Evolutionary conservation across 2,329 filamentous ascomycete genomes (phyloP).

Genomic region (Fusarium burgessii): DNA sequence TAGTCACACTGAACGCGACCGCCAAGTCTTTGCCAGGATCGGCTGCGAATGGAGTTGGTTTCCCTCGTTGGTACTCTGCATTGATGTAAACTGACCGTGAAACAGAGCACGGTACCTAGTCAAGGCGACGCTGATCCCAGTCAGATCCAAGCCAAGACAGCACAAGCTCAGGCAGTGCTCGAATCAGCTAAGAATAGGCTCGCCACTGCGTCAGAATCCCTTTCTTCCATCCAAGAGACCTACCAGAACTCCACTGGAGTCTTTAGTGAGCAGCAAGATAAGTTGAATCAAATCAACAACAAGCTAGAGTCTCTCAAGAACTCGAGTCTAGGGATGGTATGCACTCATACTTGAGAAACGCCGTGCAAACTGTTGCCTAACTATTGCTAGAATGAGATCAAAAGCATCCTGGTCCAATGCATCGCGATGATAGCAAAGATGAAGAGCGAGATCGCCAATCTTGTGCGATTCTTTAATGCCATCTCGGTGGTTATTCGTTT

Average conservation of each 20-base stretch:
- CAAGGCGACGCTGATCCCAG: accelerated
- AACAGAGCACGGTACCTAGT: background rate
- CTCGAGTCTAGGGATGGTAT: background rate
- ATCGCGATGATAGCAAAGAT: background rate
- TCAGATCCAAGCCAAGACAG: background rate
- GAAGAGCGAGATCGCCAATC: background rate
- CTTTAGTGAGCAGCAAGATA: background rate
- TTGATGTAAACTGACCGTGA: background rate
- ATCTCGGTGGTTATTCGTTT: background rate
- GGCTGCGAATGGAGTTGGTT: background rate
- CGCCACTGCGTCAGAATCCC: background rate
- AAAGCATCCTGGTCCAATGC: background rate
- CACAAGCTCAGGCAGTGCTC: background rate
- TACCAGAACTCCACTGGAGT: background rate
- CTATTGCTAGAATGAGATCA: background rate
- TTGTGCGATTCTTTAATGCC: background rate
- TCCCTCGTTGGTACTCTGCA: accelerated
- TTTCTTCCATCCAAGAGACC: background rate
- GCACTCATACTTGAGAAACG: accelerated
- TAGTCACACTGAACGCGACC: background rate
- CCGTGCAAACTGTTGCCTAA: background rate
- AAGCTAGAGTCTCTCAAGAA: background rate
- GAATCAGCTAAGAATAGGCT: background rate
- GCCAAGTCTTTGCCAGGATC: background rate
- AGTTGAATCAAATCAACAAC: background rate